Evolutionary conservation across 1,284 basidiomycete genomes (phyloP), one percentile per base, ranked within the genome.

Genomic region (Pseudomicrostroma phylloplanum): DNA sequence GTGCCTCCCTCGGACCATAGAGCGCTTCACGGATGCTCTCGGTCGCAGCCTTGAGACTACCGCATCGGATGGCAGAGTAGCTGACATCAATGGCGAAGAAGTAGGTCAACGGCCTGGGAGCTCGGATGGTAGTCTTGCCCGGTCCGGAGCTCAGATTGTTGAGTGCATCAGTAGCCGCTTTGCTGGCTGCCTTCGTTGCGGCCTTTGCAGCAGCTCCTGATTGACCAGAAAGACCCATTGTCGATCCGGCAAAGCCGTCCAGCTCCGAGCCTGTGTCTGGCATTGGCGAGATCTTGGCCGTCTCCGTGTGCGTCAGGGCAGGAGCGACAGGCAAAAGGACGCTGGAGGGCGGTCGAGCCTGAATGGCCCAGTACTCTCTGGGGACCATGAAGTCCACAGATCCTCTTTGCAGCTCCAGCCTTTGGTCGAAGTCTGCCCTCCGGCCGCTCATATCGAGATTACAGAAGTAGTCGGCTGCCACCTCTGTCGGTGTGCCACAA

Each of bases 81-180:
- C 90, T 90, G 48, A 96, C 88, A 72, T 99, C 96, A 62, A 98
- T 84, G 0, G 87, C 87, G 71, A 98, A 96, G n/a, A 98, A 81
- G 72, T 87, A 88, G 56, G 87, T 85, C 75, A 96, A 82, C 0
- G 89, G 86, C 49, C 70, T 68, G 11, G 77, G 77, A 2, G 70
- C 71, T 19, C 77, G 74, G 23, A 79, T 74, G 0, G 71, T 74
- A 12, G 76, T 77, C 30, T 72, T 67, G 11, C 74, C 76, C 59
- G 71, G 74, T 46, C 76, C 73, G 36, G 74, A 53, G 58, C 70
- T 67, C 42, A 74, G 62, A 1, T 67, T 67, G 58, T 59, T 69
- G 57, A 77, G 63, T 19, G 74, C 72, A n/a, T 76, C 74, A 58
- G 68, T 69, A 19, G 73, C 68, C 21, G 73, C 76, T 21, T 72